Percentiles rank a stretch among this genome's conserved stretches.
These are phyloP conservation scores for Teunomyces aglyptinius DNA, from an alignment of 805 yeast species.

Conservation along the genomic window DNA sequence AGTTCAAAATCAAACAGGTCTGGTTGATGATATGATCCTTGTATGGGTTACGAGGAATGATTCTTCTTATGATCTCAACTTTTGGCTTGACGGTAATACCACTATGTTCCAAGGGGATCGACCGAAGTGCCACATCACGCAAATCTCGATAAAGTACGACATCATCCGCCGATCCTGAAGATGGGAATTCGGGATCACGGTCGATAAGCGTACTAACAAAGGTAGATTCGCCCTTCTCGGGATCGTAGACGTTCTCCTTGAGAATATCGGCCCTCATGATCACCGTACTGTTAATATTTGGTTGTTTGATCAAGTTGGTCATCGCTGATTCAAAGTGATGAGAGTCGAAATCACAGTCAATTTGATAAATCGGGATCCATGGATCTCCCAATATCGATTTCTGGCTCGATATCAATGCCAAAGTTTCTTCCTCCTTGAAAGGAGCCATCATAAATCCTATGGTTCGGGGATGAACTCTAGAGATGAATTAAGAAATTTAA, in stretches of 20 bases:
- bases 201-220: slow-evolving; percentile 25
- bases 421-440: slow-evolving; percentile 4
- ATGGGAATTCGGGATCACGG: slow-evolving; percentile 34
- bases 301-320: slow-evolving; percentile 75
- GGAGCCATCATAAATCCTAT: not conserved
- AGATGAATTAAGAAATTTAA: not conserved
- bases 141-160: slow-evolving; percentile 32
- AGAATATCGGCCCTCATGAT: slow-evolving; percentile 84
- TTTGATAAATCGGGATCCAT: slow-evolving; percentile 62
- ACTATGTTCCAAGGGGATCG: slow-evolving; percentile 24
- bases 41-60: slow-evolving; percentile 88
- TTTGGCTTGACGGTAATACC: slow-evolving; percentile 29
- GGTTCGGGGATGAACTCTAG: not conserved
- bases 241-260: slow-evolving; percentile 46
- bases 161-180: slow-evolving; percentile 16
- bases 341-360: slow-evolving; percentile 46
- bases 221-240: slow-evolving; percentile 27
- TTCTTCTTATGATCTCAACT: slow-evolving; percentile 68
- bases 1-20: slow-evolving; percentile 59
- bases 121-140: slow-evolving; percentile 30
- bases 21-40: slow-evolving; percentile 83
- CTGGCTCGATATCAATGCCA: slow-evolving; percentile 6
- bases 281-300: slow-evolving; percentile 89
- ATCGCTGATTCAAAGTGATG: slow-evolving; percentile 72
- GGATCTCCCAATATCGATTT: slow-evolving; percentile 51